Conservation (phyloP, 2,329 filamentous ascomycete genomes). For the Alternaria gansuensis region DNA sequence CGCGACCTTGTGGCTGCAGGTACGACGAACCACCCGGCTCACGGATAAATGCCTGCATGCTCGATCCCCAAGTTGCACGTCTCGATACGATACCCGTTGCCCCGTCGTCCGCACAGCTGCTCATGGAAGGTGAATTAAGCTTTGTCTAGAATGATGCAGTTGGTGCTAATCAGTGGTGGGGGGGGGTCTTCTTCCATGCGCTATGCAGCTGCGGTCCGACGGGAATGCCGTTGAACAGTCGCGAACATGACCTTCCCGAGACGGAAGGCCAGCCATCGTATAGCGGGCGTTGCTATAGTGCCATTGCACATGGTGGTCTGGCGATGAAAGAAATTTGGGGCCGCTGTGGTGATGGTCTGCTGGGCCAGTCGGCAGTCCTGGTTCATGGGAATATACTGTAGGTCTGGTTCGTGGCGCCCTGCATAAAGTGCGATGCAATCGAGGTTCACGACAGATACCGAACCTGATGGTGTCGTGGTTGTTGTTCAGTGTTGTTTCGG, state of each 20-base stretch:
- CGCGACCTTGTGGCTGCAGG: conserved; percentile 8
- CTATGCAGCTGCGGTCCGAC: conserved; percentile 14
- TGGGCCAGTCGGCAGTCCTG: background rate
- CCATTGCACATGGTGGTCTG: background rate
- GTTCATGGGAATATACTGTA: background rate
- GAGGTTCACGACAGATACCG: conserved; percentile 12
- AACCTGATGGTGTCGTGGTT: background rate
- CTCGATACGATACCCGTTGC: conserved; percentile 20
- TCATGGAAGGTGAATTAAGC: conserved; percentile 18
- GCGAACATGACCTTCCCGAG: background rate
- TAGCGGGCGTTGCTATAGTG: background rate
- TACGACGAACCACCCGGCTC: conserved; percentile 3
- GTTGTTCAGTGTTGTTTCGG: background rate
- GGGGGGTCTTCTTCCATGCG: conserved; percentile 3
- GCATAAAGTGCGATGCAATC: conserved; percentile 1
- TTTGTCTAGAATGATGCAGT: conserved; percentile 2
- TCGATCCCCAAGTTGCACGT: background rate
- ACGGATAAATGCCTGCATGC: conserved; percentile 23
- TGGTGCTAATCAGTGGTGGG: conserved; percentile 1
- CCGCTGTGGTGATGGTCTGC: conserved; percentile 1
- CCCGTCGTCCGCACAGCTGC: conserved; percentile 7
- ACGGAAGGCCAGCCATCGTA: background rate
- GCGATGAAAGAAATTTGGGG: background rate
- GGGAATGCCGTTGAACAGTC: conserved; percentile 2
- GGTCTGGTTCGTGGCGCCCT: background rate